These are phyloP conservation scores for Solanum paucissectum DNA, from an alignment of 257 asterid species.

Conservation along the genomic window DNA sequence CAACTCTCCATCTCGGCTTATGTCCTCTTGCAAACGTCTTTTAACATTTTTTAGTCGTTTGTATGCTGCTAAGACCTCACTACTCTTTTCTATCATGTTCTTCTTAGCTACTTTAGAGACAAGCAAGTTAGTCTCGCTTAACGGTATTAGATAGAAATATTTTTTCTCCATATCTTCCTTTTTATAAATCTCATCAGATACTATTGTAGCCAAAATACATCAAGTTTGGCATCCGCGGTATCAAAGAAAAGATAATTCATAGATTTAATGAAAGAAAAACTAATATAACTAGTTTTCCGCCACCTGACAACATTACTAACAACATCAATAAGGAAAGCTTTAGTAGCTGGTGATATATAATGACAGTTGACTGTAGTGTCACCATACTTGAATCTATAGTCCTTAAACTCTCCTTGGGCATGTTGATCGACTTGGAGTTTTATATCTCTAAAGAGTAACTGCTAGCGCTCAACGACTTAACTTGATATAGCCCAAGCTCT, in stretches of 20 bases:
- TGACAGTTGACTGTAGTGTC: conserved; percentile 20
- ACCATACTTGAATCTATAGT: neutral
- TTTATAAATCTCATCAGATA: conserved; percentile 2
- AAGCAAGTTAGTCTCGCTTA: neutral
- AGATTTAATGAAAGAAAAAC: conserved; percentile 8
- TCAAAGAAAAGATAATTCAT: conserved; percentile 17
- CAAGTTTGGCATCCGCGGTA: conserved; percentile 5
- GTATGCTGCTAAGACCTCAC: conserved; percentile 16
- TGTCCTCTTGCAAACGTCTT: neutral
- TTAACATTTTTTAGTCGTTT: conserved; percentile 9
- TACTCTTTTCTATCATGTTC: conserved; percentile 13
- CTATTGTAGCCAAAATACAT: conserved; percentile 22
- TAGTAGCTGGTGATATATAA: conserved; percentile 10
- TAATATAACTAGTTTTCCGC: conserved; percentile 2
- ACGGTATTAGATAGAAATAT: neutral
- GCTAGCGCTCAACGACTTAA: too few relatives aligned
- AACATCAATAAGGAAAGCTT: conserved; percentile 18
- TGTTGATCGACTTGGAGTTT: too few relatives aligned
- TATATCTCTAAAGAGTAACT: too few relatives aligned
- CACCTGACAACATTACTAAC: conserved; percentile 12
- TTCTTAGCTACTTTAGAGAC: conserved; percentile 2
- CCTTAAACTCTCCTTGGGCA: too few relatives aligned
- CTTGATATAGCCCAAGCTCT: too few relatives aligned
- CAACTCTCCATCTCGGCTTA: neutral
- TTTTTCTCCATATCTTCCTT: conserved; percentile 1